Conservation (phyloP, 108 stramenopile species). For the Stephanodiscus triporus region DNA sequence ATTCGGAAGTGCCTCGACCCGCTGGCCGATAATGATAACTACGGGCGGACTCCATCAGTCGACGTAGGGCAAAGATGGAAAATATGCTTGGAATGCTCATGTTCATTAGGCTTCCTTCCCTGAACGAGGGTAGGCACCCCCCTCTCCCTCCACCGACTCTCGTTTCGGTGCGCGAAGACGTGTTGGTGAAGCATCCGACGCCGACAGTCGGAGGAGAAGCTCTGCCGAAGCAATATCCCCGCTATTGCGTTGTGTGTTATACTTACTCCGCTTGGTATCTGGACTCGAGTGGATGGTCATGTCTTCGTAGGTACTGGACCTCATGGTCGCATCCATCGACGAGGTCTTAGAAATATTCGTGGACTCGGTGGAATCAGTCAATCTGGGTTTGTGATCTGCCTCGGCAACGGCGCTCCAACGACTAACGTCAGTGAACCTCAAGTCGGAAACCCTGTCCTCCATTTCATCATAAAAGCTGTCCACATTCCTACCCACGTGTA, state of each 20-base stretch:
- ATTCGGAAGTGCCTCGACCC: too few species aligned
- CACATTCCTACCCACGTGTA: conserved; percentile 1
- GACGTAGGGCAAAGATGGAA: too few species aligned
- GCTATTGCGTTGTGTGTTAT: background rate
- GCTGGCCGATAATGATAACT: too few species aligned
- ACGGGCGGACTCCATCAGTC: too few species aligned
- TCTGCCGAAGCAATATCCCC: conserved; percentile 13
- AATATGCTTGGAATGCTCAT: too few species aligned
- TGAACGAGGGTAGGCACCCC: background rate
- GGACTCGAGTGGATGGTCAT: conserved; percentile 3
- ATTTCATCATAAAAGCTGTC: conserved; percentile 5
- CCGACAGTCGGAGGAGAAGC: conserved; percentile 8
- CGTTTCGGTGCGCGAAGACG: too few species aligned
- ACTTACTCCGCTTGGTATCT: background rate
- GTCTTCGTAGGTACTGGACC: background rate
- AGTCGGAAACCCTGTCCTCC: conserved; percentile 18
- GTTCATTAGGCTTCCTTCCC: too few species aligned
- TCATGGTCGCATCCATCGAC: conserved; percentile 11
- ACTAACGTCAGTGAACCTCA: conserved; percentile 23
- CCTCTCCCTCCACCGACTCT: background rate
- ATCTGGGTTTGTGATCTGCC: background rate
- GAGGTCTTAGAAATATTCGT: conserved; percentile 1
- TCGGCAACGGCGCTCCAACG: background rate
- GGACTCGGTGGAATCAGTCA: conserved; percentile 1
- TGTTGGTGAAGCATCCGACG: background rate